These are phyloP conservation scores for Beauveria medogensis DNA, from an alignment of 2,329 filamentous ascomycete genomes.

Conservation along the genomic window DNA sequence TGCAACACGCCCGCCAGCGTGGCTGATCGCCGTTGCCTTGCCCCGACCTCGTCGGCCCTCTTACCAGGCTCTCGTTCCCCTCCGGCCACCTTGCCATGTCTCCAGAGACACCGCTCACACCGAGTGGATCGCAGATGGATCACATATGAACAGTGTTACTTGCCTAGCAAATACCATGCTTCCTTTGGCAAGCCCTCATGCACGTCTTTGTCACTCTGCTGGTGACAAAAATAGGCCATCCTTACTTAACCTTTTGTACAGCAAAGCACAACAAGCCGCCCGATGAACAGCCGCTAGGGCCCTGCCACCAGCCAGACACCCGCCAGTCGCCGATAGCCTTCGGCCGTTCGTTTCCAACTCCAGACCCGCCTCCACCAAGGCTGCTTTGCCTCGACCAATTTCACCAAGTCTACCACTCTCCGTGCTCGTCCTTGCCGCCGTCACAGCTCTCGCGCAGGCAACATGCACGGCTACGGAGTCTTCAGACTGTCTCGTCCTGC, in stretches of 20 bases:
- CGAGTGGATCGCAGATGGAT: neutral
- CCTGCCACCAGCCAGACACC: neutral
- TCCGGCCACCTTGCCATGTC: neutral
- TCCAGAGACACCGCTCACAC: neutral
- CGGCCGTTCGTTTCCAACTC: neutral
- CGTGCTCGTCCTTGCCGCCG: neutral
- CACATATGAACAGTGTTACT: neutral
- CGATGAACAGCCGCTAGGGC: neutral
- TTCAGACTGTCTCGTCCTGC: neutral
- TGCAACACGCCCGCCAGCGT: neutral
- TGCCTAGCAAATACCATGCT: neutral
- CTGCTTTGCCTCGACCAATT: neutral
- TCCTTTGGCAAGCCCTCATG: neutral
- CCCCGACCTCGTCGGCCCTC: neutral
- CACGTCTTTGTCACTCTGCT: constrained; percentile 1
- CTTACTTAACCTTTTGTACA: neutral
- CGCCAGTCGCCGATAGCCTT: constrained; percentile 7
- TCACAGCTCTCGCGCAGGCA: neutral
- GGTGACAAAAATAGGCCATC: neutral
- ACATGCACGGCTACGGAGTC: neutral
- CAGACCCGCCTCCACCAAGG: neutral
- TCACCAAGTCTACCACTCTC: neutral
- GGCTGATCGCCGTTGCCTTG: neutral
- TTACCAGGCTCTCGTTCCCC: neutral
- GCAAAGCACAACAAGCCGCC: neutral